phyloP scores from a whole-genome alignment of 164 flowering plant species.

The Cinnamomum chago region DNA sequence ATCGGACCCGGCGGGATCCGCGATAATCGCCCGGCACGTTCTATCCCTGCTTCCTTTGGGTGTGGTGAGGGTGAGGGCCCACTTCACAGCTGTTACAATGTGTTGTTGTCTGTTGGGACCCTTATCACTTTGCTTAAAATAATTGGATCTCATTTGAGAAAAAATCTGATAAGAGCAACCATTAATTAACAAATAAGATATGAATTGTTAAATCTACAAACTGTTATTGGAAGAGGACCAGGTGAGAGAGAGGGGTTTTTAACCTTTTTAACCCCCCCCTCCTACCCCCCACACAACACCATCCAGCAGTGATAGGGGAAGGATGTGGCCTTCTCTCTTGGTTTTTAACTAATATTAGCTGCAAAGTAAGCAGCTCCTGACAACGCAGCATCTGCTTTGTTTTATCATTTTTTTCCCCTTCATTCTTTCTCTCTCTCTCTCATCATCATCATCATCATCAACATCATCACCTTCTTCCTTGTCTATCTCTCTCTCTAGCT shows the following conservation, averaged over 20 bases:
- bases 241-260: too few relatives aligned
- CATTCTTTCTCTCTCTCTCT: conserved; percentile 6
- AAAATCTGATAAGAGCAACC: too few relatives aligned
- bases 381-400: conserved; percentile 49
- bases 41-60: conserved; percentile 31
- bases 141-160: too few relatives aligned
- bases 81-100: conserved; percentile 45
- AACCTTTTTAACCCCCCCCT: background rate
- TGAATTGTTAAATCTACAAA: too few relatives aligned
- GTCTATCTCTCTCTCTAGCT: background rate
- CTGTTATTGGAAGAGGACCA: too few relatives aligned
- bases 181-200: too few relatives aligned
- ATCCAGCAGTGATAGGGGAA: too few relatives aligned
- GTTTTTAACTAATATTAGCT: conserved; percentile 26
- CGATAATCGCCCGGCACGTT: conserved; percentile 65
- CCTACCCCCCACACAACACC: background rate
- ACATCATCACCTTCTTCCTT: conserved; percentile 8
- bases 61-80: conserved; percentile 13
- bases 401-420: conserved; percentile 17
- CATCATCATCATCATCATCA: conserved; percentile 29
- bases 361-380: conserved; percentile 48
- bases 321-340: background rate
- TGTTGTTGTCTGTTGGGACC: conserved; percentile 36
- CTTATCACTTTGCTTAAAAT: background rate
- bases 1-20: conserved; percentile 28